Base-by-base conservation (phyloP, 108 stramenopile genomes). In the Cyclostephanos tholiformis region DNA sequence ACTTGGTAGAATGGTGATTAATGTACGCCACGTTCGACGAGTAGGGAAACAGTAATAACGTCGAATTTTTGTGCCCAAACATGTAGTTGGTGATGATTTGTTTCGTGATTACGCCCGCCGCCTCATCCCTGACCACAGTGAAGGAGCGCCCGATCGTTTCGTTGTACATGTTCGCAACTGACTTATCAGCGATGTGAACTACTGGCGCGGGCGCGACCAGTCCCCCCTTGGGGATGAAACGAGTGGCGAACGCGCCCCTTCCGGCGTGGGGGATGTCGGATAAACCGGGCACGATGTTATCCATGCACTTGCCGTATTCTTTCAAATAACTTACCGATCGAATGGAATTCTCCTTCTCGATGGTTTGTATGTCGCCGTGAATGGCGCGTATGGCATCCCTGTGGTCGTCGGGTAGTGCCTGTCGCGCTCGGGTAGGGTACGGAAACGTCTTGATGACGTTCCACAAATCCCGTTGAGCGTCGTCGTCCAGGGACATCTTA, bases 41-140 rank as follows among this genome's bases (percentile, higher is more conserved):
- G 72, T 93, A 93, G 2, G 92, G 92, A 69, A 88, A 91, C 14
- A 94, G 72, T 53, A 94, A 59, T 58, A 94, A 38, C 11, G 82
- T 79, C 0, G 89, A 91, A 64, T 95, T 84, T 6, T 59, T 74
- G 76, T 95, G 94, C 10, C 88, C 85, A 69, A 91, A 93, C 46
- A 82, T 84, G 72, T 95, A 95, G 67, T 95, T 95, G 36, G 87
- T 32, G 30, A 95, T 71, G 17, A 95, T 65, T 56, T 95, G 86
- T 49, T 85, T 82, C 50, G 25, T 69, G 65, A 74, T 27, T 16
- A 82, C 23, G 19, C 84, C 72, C 2, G 67, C 36, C 32, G 50
- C 46, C 35, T 65, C 68, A n/a, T 82, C 75, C 11, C 78, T 51
- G 1, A 79, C 69, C 6, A 85, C 35, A 36, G 80, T 79, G 13